Evolutionary conservation across 176 grass and related monocot species (phyloP), one percentile per base, ranked within the genome.

Genomic region (Eremochloa ophiuroides): DNA sequence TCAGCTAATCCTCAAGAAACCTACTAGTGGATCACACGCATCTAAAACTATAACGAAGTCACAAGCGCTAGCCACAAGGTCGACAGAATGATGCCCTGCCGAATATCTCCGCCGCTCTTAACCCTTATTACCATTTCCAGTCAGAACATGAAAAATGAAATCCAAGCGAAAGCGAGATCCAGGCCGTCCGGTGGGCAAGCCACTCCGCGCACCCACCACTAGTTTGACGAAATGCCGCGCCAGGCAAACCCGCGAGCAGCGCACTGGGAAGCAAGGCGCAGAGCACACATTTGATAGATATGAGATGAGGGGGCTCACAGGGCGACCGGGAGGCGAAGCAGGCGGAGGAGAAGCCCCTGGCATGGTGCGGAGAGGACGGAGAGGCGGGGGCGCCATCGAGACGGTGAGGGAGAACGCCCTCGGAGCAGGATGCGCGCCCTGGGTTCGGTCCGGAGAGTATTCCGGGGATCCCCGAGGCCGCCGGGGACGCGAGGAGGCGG

Each of bases 261-360:
- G 5, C 18, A 73, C 0, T 1, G 56, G 39, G 2, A 31, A 29
- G 55, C 43, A 30, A 28, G 3, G 5, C 42, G 9, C 1, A 76
- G 25, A 48, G 4, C 18, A 0, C 0, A 1, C 16, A 27, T 20
- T 3, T 9, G 1, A 6, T 3, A 26, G 18, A 4, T 22, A 40
- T 0, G 6, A 80, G 64, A 10, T 0, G 0, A 60, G 44, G 27
- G 17, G 62, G 60, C 63, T 86, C 44, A 97, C 88, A 47, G 10
- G 34, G 22, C 0, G 59, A 4, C 11, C 4, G 78, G 63, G 33
- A 55, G 31, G 74, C 64, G 13, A 39, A 86, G 27, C n/a, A 67
- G 68, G 72, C 88, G 53, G 88, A 91, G 43, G 88, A 91, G 86
- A 87, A 89, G 73, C 72, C 71, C 68, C 83, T 64, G 6, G 71